Base-by-base conservation (phyloP, 495 filamentous ascomycete species). In the Daldinia childiae region DNA sequence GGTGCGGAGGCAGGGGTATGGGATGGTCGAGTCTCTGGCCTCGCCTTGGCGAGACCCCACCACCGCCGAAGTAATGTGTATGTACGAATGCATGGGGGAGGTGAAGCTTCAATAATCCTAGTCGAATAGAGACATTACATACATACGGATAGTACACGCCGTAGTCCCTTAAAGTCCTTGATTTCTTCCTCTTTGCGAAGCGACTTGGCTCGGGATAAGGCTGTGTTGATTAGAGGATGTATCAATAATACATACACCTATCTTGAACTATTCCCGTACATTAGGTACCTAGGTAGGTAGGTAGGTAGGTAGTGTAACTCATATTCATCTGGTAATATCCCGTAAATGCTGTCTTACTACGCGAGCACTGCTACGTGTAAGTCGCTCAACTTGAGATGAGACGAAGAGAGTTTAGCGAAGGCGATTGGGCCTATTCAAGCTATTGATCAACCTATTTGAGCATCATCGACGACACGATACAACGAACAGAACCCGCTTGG, bases 1-100 rank as follows among this genome's bases (percentile, higher is more conserved):
- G 70, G 62, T 67, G 48, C 72, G 66, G 69, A 62, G 48, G 63
- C 72, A 73, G 73, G 73, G 75, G 73, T 62, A 64, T 41, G 62
- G 64, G 67, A 76, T 69, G 50, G 26, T 74, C 59, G 26, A 55
- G 62, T 63, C 63, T 58, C 60, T 69, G 69, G 64, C 66, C 60
- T 52, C 55, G 66, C 62, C 56, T 52, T 62, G 51, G 51, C 52
- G 24, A 38, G 45, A 59, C 54, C 56, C 60, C 61, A 57, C 67
- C 54, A 69, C 36, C 27, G 27, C n/a, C 19, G 54, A 52, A 52
- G 34, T 36, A 59, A 34, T 34, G 4, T 17, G 26, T 54, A 27
- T 39, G 30, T 45, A 62, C 11, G 62, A 55, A 50, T 54, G 51
- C 62, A 73, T 57, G 65, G 65, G 61, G 57, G 26, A 62, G 61